Conservation (phyloP, 2,329 filamentous ascomycete species). For the Neofusicoccum laricinum region DNA sequence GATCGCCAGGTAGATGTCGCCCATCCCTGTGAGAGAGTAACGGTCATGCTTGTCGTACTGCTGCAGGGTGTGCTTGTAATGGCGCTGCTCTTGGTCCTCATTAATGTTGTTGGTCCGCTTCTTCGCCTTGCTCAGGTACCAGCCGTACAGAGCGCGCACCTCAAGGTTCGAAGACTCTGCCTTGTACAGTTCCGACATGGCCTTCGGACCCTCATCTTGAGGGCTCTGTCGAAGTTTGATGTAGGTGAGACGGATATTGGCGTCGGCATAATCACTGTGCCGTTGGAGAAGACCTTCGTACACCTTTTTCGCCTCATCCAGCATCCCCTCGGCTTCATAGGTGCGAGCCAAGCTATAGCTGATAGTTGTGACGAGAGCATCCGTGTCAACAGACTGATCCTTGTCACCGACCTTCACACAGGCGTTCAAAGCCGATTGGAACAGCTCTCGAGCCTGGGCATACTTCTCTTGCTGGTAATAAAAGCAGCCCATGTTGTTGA, state of each 20-base stretch:
- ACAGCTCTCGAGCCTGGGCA: conserved; percentile 76
- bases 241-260: conserved; percentile 82
- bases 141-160: conserved; percentile 88
- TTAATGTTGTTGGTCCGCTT: conserved; percentile 76
- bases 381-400: conserved; percentile 74
- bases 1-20: conserved; percentile 83
- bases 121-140: conserved; percentile 88
- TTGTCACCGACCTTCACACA: conserved; percentile 78
- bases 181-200: conserved; percentile 81
- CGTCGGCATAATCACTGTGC: conserved; percentile 90
- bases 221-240: conserved; percentile 80
- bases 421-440: conserved; percentile 85
- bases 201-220: conserved; percentile 80
- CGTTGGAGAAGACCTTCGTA: conserved; percentile 83
- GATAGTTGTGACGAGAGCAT: conserved; percentile 91
- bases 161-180: conserved; percentile 82
- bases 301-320: conserved; percentile 79
- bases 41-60: conserved; percentile 95
- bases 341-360: conserved; percentile 94
- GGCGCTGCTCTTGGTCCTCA: conserved; percentile 87
- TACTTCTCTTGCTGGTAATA: conserved; percentile 85
- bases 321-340: conserved; percentile 80
- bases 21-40: conserved; percentile 96
- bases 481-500: conserved; percentile 98
- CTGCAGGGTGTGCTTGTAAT: conserved; percentile 94